Evolutionary conservation across 148 eudicot genomes (phyloP).

Genomic region (Bassia scoparia): DNA sequence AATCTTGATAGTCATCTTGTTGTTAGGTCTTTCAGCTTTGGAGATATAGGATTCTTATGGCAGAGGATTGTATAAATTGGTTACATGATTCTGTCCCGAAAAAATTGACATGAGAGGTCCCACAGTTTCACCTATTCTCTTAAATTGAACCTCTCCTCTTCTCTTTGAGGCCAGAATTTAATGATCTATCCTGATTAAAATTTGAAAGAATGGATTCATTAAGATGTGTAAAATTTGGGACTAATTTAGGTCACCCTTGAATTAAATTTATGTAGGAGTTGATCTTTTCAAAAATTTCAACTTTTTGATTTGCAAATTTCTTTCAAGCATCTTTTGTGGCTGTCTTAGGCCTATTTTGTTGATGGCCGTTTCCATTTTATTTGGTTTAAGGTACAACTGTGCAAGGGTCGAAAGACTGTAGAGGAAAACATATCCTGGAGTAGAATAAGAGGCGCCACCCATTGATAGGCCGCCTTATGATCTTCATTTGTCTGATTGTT

Average conservation of each 20-base stretch:
- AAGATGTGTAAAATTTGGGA: too few relatives aligned
- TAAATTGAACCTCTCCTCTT: too few relatives aligned
- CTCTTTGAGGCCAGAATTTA: too few relatives aligned
- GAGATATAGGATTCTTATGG: not conserved
- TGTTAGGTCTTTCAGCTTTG: not conserved
- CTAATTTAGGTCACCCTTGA: not conserved
- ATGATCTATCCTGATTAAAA: too few relatives aligned
- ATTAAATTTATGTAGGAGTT: not conserved
- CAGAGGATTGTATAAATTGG: not conserved
- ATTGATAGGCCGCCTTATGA: constrained; percentile 56
- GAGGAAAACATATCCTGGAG: constrained; percentile 80
- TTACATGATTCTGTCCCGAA: not conserved
- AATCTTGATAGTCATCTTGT: too few relatives aligned
- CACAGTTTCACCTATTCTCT: too few relatives aligned
- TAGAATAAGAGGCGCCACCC: constrained; percentile 69
- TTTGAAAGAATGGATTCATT: too few relatives aligned
- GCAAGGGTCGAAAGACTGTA: constrained; percentile 58
- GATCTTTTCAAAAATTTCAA: not conserved
- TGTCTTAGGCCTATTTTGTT: not conserved
- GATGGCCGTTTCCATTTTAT: not conserved
- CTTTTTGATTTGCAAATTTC: not conserved
- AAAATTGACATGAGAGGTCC: too few relatives aligned
- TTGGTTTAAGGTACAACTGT: constrained; percentile 52
- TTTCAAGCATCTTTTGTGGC: not conserved
- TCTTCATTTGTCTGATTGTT: constrained; percentile 64